Evolutionary conservation across 805 yeast genomes (phyloP).

Genomic region (Saturnispora silvae): DNA sequence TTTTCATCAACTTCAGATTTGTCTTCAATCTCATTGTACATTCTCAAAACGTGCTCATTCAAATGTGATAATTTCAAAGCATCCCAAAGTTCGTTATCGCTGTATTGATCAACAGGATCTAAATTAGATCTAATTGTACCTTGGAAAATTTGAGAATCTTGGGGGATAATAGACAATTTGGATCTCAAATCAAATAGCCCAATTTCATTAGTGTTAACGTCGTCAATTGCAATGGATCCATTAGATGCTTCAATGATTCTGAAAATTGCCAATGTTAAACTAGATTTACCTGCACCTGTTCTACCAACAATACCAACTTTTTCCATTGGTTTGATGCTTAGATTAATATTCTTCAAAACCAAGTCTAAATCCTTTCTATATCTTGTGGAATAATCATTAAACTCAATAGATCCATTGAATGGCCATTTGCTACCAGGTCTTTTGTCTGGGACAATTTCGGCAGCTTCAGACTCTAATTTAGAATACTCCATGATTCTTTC

Average conservation of each 20-base stretch:
- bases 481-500: slow-evolving; percentile 57
- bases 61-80: slow-evolving; percentile 72
- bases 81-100: slow-evolving; percentile 76
- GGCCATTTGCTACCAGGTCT: slow-evolving; percentile 73
- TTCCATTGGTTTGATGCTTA: slow-evolving; percentile 61
- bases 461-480: slow-evolving; percentile 62
- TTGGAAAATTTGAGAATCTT: slow-evolving; percentile 86
- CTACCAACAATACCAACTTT: slow-evolving; percentile 94
- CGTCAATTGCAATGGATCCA: slow-evolving; percentile 59
- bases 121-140: slow-evolving; percentile 78
- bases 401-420: slow-evolving; percentile 49
- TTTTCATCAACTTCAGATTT: slow-evolving; percentile 30
- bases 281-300: slow-evolving; percentile 93
- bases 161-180: slow-evolving; percentile 78
- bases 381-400: slow-evolving; percentile 68
- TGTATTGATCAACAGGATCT: slow-evolving; percentile 63
- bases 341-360: slow-evolving; percentile 57
- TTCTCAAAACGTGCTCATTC: slow-evolving; percentile 46
- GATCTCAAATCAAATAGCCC: slow-evolving; percentile 75
- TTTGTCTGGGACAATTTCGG: slow-evolving; percentile 33
- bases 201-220: slow-evolving; percentile 48
- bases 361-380: slow-evolving; percentile 76
- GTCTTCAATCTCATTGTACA: slow-evolving; percentile 35
- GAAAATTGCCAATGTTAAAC: slow-evolving; percentile 74
- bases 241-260: slow-evolving; percentile 70